Base-by-base conservation (phyloP, 2,329 filamentous ascomycete species). In the Plectosphaerella cucumerina region DNA sequence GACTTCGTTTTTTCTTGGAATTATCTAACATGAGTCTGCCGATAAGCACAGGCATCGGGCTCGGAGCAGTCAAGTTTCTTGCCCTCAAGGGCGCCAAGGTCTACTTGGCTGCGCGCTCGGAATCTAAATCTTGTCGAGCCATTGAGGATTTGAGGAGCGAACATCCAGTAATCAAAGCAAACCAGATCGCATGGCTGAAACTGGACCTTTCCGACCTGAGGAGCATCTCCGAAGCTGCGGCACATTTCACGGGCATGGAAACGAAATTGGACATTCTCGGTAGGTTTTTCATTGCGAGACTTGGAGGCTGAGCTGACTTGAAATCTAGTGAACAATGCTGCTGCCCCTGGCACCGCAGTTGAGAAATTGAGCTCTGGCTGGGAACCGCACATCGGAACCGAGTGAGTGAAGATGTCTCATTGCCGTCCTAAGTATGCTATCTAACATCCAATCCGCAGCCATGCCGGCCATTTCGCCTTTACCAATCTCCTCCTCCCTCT, bases 81-180 rank as follows among this genome's bases (percentile, higher is more conserved):
- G 59, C 55, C 2, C n/a, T 50, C 6, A 53, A 53, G 11, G 59
- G 60, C n/a, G 59, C 60, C 3, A 63, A 62, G 22, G 60, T 64
- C 12, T 63, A 62, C 44, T 45, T 59, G 10, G 53, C 56, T 1
- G 51, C 59, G 8, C 50, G 61, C 6, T 58, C 56, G 1, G 51
- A 62, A n/a, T 45, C 45, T 3, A 59, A 57, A 26, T 55, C 56
- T 0, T 35, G 44, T 14, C 37, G 47, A 1, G 33, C 14, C 2
- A 47, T 23, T 12, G 39, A 55, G 3, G 34, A 31, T 3, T 33
- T 62, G 5, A 26, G 33, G 1, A 18, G 47, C 5, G 34, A 52
- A 6, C 21, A 59, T 20, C 47, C 44, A 3, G 31, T 39, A 4
- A 49, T 61, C 12, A 18, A 52, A 1, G 18, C 47, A 17, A 17